A percentile compares a stretch with the other conserved stretches of the same genome.
Conservation (phyloP, 1,139 yeast species). For the Maudiozyma humilis region DNA sequence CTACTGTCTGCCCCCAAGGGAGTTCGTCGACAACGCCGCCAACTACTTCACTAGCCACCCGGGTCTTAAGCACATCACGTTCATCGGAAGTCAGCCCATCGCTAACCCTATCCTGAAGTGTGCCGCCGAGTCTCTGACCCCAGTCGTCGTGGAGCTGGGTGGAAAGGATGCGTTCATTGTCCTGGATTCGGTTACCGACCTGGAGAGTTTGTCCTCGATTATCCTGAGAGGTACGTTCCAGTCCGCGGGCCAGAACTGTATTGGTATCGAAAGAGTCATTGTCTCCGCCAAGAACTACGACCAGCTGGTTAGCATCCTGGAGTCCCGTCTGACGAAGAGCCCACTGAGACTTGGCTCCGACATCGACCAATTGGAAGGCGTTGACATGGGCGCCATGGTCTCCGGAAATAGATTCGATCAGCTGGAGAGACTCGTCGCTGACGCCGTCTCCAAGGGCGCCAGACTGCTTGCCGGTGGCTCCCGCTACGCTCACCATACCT, state of each 20-base stretch:
- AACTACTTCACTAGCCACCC: constrained; percentile 79
- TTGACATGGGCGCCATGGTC: constrained; percentile 95
- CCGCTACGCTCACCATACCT: constrained; percentile 73
- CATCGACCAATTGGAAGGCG: constrained; percentile 78
- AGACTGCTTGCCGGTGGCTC: constrained; percentile 70
- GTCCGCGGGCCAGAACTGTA: constrained; percentile 95
- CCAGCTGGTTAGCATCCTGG: constrained; percentile 46
- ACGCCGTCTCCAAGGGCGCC: constrained; percentile 81
- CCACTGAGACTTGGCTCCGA: constrained; percentile 74
- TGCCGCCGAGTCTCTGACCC: constrained; percentile 77
- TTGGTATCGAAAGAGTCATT: constrained; percentile 90
- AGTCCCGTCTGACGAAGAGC: constrained; percentile 44
- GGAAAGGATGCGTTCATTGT: constrained; percentile 90
- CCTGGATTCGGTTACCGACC: constrained; percentile 58
- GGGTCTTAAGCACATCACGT: constrained; percentile 77
- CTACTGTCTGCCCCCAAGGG: constrained; percentile 42
- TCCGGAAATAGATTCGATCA: constrained; percentile 63
- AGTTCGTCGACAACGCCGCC: constrained; percentile 59
- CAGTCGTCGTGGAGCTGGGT: constrained; percentile 90
- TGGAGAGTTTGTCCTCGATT: constrained; percentile 62
- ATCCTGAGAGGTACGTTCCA: constrained; percentile 92
- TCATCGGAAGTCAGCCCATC: constrained; percentile 90
- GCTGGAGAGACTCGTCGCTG: constrained; percentile 56
- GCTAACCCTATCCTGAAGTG: constrained; percentile 80
- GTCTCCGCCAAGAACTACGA: constrained; percentile 64